Conservation (phyloP, 208 protist species). For the Lotmaria passim region DNA sequence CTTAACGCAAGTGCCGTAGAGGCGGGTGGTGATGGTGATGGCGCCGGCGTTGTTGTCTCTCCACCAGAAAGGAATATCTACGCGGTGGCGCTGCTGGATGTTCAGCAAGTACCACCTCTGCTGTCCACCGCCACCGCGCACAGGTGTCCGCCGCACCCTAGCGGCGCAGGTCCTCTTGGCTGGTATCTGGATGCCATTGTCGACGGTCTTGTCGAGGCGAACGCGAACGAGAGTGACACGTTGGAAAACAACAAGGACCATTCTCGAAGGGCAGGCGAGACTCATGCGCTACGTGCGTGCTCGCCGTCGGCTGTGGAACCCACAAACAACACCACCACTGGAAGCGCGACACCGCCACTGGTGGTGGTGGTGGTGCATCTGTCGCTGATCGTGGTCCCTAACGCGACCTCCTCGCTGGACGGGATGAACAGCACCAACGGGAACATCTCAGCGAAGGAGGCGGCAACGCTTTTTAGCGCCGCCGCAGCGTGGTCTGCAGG, state of each 20-base stretch:
- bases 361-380: slow-evolving; percentile 20
- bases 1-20: neutral
- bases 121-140: slow-evolving; percentile 28
- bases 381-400: slow-evolving; percentile 22
- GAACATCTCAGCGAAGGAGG: slow-evolving; percentile 21
- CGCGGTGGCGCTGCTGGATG: slow-evolving; percentile 28
- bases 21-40: neutral
- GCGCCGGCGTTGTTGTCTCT: slow-evolving; percentile 1
- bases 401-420: slow-evolving; percentile 11
- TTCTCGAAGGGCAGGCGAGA: neutral
- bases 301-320: too few relatives aligned
- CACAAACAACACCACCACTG: neutral
- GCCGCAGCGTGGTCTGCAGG: slow-evolving; percentile 25
- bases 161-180: slow-evolving; percentile 30
- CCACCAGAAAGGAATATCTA: slow-evolving; percentile 8
- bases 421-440: slow-evolving; percentile 25
- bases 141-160: slow-evolving; percentile 23
- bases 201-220: slow-evolving; percentile 4
- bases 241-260: neutral
- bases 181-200: slow-evolving; percentile 35
- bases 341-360: neutral
- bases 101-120: slow-evolving; percentile 29
- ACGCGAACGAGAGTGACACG: neutral
- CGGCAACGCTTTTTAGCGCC: slow-evolving; percentile 17
- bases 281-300: neutral